A percentile compares a stretch with the other conserved stretches of the same genome.
Evolutionary conservation across 768 basidiomycete species (phyloP).

Genomic region (Clitopilus hobsonii): DNA sequence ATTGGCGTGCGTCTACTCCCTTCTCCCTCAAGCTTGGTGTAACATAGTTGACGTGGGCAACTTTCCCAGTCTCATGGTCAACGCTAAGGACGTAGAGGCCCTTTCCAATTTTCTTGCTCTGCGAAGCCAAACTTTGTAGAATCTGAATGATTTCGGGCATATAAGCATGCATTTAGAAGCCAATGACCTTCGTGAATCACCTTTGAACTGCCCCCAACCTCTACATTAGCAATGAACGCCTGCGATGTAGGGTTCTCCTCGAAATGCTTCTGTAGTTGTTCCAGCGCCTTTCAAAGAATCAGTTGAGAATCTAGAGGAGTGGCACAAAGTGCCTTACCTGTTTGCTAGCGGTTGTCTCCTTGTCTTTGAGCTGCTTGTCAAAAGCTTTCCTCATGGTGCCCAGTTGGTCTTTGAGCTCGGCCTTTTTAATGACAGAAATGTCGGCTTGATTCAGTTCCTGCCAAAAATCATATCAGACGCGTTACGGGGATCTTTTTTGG

Average conservation of each 20-base stretch:
- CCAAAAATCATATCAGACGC: too few species aligned
- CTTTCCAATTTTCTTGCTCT: conserved; percentile 80
- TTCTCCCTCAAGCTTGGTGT: conserved; percentile 51
- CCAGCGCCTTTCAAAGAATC: conserved; percentile 56
- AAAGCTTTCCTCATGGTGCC: conserved; percentile 72
- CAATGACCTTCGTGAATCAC: conserved; percentile 27
- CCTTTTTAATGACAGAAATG: conserved; percentile 83
- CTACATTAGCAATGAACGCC: conserved; percentile 67
- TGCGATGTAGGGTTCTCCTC: conserved; percentile 64
- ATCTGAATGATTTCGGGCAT: conserved; percentile 48
- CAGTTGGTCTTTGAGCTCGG: conserved; percentile 72
- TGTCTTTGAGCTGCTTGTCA: conserved; percentile 82
- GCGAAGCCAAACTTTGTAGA: conserved; percentile 66
- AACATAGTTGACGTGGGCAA: conserved; percentile 86
- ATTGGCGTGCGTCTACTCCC: conserved; percentile 80
- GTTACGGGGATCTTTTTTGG: too few species aligned
- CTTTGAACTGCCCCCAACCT: conserved; percentile 85
- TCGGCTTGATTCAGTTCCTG: conserved; percentile 89
- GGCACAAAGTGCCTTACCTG: conserved; percentile 40
- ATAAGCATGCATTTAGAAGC: too few species aligned
- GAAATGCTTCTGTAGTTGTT: conserved; percentile 64
- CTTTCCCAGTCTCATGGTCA: conserved; percentile 63
- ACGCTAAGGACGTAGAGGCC: conserved; percentile 85
- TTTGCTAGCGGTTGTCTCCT: conserved; percentile 72
- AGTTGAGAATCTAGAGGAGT: neutral